Evolutionary conservation across 2,329 filamentous ascomycete species (phyloP), one percentile per base, ranked within the genome.

Genomic region (Hymenoscyphus salicellus): DNA sequence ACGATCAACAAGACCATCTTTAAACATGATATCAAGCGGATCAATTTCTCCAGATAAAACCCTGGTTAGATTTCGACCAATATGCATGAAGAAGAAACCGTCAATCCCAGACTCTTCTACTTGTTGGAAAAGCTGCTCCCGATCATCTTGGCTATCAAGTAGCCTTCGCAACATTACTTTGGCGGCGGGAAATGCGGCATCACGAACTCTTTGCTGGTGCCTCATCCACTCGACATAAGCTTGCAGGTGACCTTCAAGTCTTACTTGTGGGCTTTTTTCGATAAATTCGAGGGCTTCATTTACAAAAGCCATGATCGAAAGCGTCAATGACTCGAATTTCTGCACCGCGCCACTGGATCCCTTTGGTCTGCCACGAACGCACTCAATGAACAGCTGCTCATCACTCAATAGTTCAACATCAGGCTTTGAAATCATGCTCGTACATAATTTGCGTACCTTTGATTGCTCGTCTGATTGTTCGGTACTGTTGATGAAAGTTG

Each of bases 11-110:
- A 63, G n/a, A 6, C 57, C 56, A 23, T 63, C 55, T 16, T 41
- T 23, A 14, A 60, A 60, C 7, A 63, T 55, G 6, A 63, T n/a
- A n/a, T 59, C 38, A 16, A 63, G 49, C 20, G 62, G 62, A 20
- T 63, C 62, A 10, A 63, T 26, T 23, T 58, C 43, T 8, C 62
- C 62, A 20, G 5, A 26, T 3, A 63, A 30, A 17, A 63, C 26
- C 16, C n/a, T 36, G 6, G n/a, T 20, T 14, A 63, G 17, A n/a
- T 59, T 23, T 30, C 55, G 26, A 4, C 62, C 62, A 23, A 59
- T 36, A 14, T 46, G 55, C 20, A 58, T 55, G 20, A 59, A 55
- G n/a, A 52, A 52, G 17, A 52, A 41, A 4, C 46, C 43, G 60
- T 23, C 46, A 43, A n/a, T 2, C 38, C 62, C 17, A n/a, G 49